phyloP scores from a whole-genome alignment of 768 basidiomycete species.

The Calvatia gigantea region DNA sequence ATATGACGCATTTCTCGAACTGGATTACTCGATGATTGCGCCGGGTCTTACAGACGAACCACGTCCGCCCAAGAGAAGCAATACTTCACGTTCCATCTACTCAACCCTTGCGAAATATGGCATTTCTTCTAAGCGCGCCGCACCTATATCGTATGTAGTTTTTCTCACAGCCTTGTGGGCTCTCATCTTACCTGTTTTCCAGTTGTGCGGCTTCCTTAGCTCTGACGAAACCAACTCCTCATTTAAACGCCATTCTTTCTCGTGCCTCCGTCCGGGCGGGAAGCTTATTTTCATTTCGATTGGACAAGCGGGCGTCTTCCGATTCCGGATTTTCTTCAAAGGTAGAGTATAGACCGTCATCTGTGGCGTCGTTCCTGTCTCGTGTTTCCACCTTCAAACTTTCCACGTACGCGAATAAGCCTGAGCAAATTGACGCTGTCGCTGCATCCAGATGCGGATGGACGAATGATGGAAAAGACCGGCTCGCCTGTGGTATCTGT shows the following conservation, averaged over 20 bases:
- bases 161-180: not conserved
- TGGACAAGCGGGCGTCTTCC: constrained; percentile 28
- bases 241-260: constrained; percentile 67
- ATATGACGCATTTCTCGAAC: constrained; percentile 70
- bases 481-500: constrained; percentile 72
- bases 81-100: constrained; percentile 61
- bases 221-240: constrained; percentile 57
- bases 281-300: constrained; percentile 45
- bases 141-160: not conserved
- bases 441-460: constrained; percentile 82
- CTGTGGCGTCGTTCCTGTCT: constrained; percentile 65
- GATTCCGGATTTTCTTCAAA: constrained; percentile 30
- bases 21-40: constrained; percentile 61
- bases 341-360: constrained; percentile 77
- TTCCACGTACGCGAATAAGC: constrained; percentile 78
- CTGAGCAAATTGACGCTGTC: constrained; percentile 68
- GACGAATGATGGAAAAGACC: constrained; percentile 80
- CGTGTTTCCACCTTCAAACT: constrained; percentile 78
- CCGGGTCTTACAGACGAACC: constrained; percentile 28
- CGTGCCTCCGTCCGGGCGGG: constrained; percentile 58
- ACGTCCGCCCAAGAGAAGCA: constrained; percentile 49
- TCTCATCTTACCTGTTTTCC: too few relatives aligned
- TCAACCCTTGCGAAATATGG: constrained; percentile 79
- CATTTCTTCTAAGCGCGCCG: constrained; percentile 23
- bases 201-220: constrained; percentile 14